Evolutionary conservation across 1,284 basidiomycete genomes (phyloP).

Genomic region (Coniophora puteana): DNA sequence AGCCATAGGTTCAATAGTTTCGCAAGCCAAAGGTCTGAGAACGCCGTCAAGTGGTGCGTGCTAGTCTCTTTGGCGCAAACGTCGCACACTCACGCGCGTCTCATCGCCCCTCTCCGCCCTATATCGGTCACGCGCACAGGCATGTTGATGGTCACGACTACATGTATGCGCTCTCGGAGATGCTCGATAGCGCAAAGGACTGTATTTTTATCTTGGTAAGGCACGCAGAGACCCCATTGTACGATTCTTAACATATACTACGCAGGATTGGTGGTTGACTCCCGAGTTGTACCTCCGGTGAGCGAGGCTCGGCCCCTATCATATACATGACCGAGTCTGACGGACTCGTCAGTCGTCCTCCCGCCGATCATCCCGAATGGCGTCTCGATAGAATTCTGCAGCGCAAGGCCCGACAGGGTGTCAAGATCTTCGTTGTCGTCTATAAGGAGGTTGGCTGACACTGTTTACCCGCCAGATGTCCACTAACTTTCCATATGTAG

Average conservation of each 20-base stretch:
- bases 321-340: background rate
- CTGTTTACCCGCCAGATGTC: background rate
- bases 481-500: too few species aligned
- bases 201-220: conserved; percentile 75
- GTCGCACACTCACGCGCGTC: background rate
- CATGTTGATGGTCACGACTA: conserved; percentile 92
- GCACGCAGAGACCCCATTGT: conserved; percentile 1
- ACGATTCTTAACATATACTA: conserved; percentile 3
- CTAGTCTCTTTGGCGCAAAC: background rate
- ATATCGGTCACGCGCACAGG: conserved; percentile 34
- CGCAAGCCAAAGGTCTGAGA: conserved; percentile 64
- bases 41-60: conserved; percentile 81
- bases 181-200: conserved; percentile 75
- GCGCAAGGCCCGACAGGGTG: conserved; percentile 87
- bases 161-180: conserved; percentile 89
- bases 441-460: conserved; percentile 70
- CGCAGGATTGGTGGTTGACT: conserved; percentile 87
- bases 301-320: background rate
- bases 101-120: background rate
- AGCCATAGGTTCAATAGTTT: conserved; percentile 85
- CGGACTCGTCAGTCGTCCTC: conserved; percentile 59
- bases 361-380: conserved; percentile 80
- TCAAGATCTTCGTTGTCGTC: conserved; percentile 84
- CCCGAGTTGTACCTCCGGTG: conserved; percentile 82
- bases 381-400: conserved; percentile 81